Evolutionary conservation across 164 flowering plant genomes (phyloP).

Genomic region (Nymphaea colorata): DNA sequence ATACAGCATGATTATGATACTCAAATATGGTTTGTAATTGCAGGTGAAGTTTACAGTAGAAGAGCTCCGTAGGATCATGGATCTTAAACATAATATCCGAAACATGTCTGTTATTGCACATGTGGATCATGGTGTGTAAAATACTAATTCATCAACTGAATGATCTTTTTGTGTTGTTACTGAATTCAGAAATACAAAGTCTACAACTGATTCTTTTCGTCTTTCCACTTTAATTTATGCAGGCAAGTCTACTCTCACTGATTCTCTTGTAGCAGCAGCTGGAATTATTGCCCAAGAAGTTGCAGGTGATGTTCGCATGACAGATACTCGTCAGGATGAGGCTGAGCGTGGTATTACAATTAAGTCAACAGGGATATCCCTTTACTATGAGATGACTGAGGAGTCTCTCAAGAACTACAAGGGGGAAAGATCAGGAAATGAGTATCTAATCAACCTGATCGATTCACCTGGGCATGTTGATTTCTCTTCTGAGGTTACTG

Average conservation of each 20-base stretch:
- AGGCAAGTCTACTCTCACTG: conserved; percentile 56
- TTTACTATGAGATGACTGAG: conserved; percentile 16
- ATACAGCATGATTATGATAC: not conserved
- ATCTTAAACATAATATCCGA: conserved; percentile 19
- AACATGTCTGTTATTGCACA: conserved; percentile 24
- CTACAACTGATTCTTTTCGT: not conserved
- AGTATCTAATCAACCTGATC: conserved; percentile 21
- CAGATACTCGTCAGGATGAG: conserved; percentile 24
- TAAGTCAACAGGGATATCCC: conserved; percentile 19
- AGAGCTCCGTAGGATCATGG: conserved; percentile 24
- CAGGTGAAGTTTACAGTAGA: conserved; percentile 28
- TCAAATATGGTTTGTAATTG: not conserved
- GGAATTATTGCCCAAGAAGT: conserved; percentile 53
- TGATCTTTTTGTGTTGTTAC: too few relatives aligned
- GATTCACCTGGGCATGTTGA: conserved; percentile 28
- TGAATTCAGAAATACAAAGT: too few relatives aligned
- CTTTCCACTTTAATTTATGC: not conserved
- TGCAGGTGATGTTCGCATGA: conserved; percentile 33
- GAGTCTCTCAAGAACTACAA: conserved; percentile 12
- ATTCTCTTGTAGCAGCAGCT: conserved; percentile 33
- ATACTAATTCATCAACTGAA: too few relatives aligned
- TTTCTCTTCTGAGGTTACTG: conserved; percentile 19
- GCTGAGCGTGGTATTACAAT: conserved; percentile 28
- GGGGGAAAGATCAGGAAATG: conserved; percentile 17
- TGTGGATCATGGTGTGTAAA: conserved; percentile 16